Evolutionary conservation across 192 early-diverging fungal species (phyloP).

Genomic region (Coemansia sp.): DNA sequence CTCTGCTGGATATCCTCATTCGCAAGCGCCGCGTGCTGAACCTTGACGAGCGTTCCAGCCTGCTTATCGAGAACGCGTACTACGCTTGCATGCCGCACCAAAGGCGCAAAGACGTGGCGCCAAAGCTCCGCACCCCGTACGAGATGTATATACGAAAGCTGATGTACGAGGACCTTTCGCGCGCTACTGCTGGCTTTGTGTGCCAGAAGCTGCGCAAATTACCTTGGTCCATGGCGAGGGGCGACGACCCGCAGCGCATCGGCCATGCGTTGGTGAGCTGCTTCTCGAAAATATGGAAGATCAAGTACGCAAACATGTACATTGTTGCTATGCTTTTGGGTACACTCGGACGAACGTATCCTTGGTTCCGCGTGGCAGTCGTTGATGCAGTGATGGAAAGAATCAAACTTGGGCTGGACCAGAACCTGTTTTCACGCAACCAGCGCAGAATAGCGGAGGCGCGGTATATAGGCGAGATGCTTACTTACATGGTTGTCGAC

Average conservation of each 20-base stretch:
- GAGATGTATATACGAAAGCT: slow-evolving; percentile 90
- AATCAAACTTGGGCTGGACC: slow-evolving; percentile 87
- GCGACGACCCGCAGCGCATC: slow-evolving; percentile 40
- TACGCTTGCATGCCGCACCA: slow-evolving; percentile 87
- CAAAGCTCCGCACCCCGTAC: slow-evolving; percentile 75
- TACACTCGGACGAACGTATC: slow-evolving; percentile 76
- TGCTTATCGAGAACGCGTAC: slow-evolving; percentile 95
- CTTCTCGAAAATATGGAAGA: slow-evolving; percentile 92
- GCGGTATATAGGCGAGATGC: slow-evolving; percentile 90
- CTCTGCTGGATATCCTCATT: slow-evolving; percentile 85
- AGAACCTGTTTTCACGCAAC: slow-evolving; percentile 91
- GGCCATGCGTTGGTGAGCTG: slow-evolving; percentile 65
- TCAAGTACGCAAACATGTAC: slow-evolving; percentile 85
- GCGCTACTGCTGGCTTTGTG: slow-evolving; percentile 68
- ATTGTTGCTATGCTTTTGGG: slow-evolving; percentile 78
- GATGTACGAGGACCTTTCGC: slow-evolving; percentile 79
- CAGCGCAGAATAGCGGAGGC: slow-evolving; percentile 80
- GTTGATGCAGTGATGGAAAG: slow-evolving; percentile 86
- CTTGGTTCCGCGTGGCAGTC: slow-evolving; percentile 84
- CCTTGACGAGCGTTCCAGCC: slow-evolving; percentile 75
- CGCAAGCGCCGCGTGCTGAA: slow-evolving; percentile 84
- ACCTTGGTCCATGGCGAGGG: slow-evolving; percentile 72
- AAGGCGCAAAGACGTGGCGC: slow-evolving; percentile 49
- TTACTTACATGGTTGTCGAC: slow-evolving; percentile 86
- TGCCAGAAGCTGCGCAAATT: slow-evolving; percentile 75